These are phyloP conservation scores for Inosperma sp. DNA, from an alignment of 768 basidiomycete species.

Conservation along the genomic window DNA sequence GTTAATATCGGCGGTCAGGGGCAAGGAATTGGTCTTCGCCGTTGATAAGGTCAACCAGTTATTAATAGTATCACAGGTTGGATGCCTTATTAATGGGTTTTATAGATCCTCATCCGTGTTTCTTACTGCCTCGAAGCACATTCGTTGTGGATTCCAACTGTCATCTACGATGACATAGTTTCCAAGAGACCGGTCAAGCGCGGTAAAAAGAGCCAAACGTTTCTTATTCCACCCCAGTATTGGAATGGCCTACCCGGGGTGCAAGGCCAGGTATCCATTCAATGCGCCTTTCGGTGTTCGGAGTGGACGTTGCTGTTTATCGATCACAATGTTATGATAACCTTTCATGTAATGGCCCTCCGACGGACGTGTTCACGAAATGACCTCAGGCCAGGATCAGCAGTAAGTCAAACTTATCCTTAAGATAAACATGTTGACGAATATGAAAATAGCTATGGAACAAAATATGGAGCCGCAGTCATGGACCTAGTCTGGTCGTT, in stretches of 20 bases:
- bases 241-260: neutral
- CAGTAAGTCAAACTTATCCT: too few species aligned
- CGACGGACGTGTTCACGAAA: too few species aligned
- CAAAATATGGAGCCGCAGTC: neutral
- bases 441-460: neutral
- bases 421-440: too few species aligned
- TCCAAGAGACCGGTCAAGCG: neutral
- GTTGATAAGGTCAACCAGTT: too few species aligned
- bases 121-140: neutral
- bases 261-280: too few species aligned
- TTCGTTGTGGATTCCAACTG: neutral
- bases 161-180: neutral
- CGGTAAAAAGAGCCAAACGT: neutral
- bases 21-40: neutral
- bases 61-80: too few species aligned
- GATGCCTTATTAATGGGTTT: too few species aligned
- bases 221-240: neutral
- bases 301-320: conserved; percentile 9
- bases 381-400: neutral
- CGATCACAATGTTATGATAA: conserved; percentile 8
- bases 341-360: too few species aligned
- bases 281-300: too few species aligned
- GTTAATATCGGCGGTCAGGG: neutral
- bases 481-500: neutral
- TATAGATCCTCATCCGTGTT: neutral